phyloP scores from a whole-genome alignment of 2,329 filamentous ascomycete species.

The Cladosporium sp. region DNA sequence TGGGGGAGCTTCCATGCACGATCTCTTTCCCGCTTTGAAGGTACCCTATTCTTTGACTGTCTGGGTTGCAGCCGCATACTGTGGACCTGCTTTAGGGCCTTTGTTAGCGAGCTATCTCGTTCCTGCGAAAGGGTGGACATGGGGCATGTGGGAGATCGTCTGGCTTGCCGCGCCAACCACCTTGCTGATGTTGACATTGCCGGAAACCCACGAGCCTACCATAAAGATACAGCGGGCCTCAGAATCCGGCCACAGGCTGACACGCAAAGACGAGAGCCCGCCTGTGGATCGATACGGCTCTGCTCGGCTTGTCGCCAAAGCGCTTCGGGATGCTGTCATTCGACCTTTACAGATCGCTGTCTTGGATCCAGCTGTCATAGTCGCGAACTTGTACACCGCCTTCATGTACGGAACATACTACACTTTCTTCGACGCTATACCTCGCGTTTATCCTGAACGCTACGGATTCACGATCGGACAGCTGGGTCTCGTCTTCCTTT shows the following conservation, averaged over 20 bases:
- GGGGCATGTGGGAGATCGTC: slow-evolving; percentile 64
- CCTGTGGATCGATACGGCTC: no score
- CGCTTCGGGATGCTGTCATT: slow-evolving; percentile 26
- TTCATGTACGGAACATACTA: slow-evolving; percentile 39
- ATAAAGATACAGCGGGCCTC: slow-evolving; percentile 61
- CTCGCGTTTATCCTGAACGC: slow-evolving; percentile 43
- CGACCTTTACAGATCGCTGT: slow-evolving; percentile 31
- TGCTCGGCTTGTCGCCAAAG: no score
- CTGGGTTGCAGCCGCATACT: not conserved
- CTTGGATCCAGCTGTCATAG: slow-evolving; percentile 36
- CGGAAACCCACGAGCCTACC: slow-evolving; percentile 57
- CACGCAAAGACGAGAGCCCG: no score
- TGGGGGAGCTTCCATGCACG: not conserved
- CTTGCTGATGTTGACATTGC: slow-evolving; percentile 58
- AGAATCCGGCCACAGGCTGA: no score
- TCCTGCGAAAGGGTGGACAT: slow-evolving; percentile 53
- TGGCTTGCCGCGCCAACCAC: slow-evolving; percentile 63
- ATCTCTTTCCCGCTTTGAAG: slow-evolving; percentile 44
- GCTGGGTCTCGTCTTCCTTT: slow-evolving; percentile 28
- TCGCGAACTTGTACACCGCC: slow-evolving; percentile 35
- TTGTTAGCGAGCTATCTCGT: not conserved
- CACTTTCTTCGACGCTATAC: slow-evolving; percentile 39
- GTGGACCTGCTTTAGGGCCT: no score
- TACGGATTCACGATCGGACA: slow-evolving; percentile 42
- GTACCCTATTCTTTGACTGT: slow-evolving; percentile 47